These are phyloP conservation scores for Agrostemma githago DNA, from an alignment of 148 eudicot genomes.

Conservation along the genomic window DNA sequence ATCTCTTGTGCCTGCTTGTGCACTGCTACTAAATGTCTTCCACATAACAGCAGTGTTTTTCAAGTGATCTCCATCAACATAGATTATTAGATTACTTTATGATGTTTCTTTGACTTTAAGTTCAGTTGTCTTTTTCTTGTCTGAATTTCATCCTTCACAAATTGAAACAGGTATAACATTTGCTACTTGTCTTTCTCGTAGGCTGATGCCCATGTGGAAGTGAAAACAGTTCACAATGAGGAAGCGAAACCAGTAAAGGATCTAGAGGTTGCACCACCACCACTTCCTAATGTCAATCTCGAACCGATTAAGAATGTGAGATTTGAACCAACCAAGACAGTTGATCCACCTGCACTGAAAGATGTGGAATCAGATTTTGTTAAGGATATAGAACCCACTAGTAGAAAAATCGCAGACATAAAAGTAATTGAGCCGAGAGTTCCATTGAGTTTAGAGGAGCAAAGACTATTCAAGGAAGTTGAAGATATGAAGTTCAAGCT, in stretches of 20 bases:
- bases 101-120: background rate
- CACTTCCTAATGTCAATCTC: slow-evolving; percentile 6
- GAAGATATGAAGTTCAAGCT: slow-evolving; percentile 71
- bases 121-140: background rate
- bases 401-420: slow-evolving; percentile 13
- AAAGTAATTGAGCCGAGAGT: slow-evolving; percentile 34
- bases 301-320: slow-evolving; percentile 26
- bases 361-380: slow-evolving; percentile 24
- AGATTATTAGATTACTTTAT: background rate
- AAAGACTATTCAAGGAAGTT: slow-evolving; percentile 52
- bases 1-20: slow-evolving; percentile 11
- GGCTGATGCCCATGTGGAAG: slow-evolving; percentile 28
- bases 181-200: slow-evolving; percentile 5
- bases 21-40: background rate
- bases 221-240: slow-evolving; percentile 21
- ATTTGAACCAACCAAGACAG: slow-evolving; percentile 17
- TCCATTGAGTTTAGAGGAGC: slow-evolving; percentile 34
- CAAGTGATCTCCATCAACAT: background rate
- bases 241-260: slow-evolving; percentile 23
- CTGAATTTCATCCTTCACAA: background rate
- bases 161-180: background rate
- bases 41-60: background rate
- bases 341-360: slow-evolving; percentile 21
- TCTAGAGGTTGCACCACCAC: slow-evolving; percentile 4
- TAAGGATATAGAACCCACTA: slow-evolving; percentile 26